Evolutionary conservation across 345 rosid genomes (phyloP).

Genomic region (Schrenkiella parvula): DNA sequence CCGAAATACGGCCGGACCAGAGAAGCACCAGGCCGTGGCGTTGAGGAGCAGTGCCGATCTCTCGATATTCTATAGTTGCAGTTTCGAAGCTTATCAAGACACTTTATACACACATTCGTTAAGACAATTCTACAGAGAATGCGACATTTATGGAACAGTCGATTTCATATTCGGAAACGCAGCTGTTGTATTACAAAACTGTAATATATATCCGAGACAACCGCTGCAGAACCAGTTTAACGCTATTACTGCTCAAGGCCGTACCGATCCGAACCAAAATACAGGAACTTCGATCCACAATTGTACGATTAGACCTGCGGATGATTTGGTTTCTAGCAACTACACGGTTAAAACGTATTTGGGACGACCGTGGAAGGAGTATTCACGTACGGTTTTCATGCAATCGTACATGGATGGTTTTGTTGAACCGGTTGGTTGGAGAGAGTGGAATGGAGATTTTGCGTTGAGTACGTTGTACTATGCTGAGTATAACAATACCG

Average conservation of each 20-base stretch:
- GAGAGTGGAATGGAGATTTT: constrained; percentile 54
- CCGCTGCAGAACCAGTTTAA: constrained; percentile 75
- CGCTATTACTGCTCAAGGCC: constrained; percentile 88
- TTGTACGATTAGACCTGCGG: constrained; percentile 57
- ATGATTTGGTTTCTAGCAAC: constrained; percentile 53
- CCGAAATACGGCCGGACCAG: constrained; percentile 85
- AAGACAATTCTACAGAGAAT: constrained; percentile 81
- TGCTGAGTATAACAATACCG: constrained; percentile 63
- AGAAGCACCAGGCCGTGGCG: constrained; percentile 86
- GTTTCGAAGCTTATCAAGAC: constrained; percentile 88
- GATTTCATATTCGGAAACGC: constrained; percentile 95
- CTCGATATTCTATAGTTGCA: constrained; percentile 73
- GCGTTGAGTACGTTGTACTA: constrained; percentile 69
- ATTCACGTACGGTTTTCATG: constrained; percentile 69
- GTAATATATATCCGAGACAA: constrained; percentile 65
- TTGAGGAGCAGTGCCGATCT: constrained; percentile 68
- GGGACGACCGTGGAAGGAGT: constrained; percentile 91
- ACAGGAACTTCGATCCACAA: constrained; percentile 75
- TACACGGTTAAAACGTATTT: constrained; percentile 48
- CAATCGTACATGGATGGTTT: constrained; percentile 43
- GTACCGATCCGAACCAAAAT: constrained; percentile 76
- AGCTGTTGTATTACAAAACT: constrained; percentile 71
- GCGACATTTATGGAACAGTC: constrained; percentile 84
- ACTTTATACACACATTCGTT: constrained; percentile 72
- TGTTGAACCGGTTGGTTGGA: constrained; percentile 77